phyloP scores from a whole-genome alignment of 441 rosid species.

The Oxalis stricta region DNA sequence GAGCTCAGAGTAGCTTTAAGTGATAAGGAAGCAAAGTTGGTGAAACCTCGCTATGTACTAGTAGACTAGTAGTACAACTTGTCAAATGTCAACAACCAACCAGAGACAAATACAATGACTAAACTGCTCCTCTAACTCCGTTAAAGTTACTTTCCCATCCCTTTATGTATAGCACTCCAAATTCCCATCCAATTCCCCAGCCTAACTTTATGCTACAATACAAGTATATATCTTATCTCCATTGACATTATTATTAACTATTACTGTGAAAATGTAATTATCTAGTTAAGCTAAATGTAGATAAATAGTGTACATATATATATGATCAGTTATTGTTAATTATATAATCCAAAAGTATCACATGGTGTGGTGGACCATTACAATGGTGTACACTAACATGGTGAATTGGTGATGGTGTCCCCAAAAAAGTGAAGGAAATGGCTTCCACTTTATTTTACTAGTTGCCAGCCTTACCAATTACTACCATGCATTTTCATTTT shows the following conservation, averaged over 20 bases:
- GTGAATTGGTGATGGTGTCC: constrained; percentile 15
- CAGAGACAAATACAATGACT: too few species aligned
- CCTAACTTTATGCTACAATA: too few species aligned
- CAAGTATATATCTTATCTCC: too few species aligned
- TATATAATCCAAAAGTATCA: neutral
- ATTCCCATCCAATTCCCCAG: too few species aligned
- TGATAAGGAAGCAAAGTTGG: constrained; percentile 16
- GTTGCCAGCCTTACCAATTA: too few species aligned
- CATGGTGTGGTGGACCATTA: neutral
- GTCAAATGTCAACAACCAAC: neutral
- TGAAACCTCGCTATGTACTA: neutral
- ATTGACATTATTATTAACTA: too few species aligned
- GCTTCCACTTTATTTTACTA: constrained; percentile 11
- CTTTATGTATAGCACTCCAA: neutral
- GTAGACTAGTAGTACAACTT: too few species aligned
- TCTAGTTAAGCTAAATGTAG: neutral
- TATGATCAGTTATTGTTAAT: too few species aligned
- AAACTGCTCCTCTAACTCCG: neutral
- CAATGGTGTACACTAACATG: neutral
- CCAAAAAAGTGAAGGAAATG: constrained; percentile 12
- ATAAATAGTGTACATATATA: neutral
- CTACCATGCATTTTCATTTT: constrained; percentile 1
- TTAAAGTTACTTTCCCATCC: too few species aligned
- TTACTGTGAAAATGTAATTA: too few species aligned
- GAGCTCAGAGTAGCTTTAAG: constrained; percentile 18